Base-by-base conservation (phyloP, 2,329 filamentous ascomycete species). In the Epichloe coenophiala region DNA sequence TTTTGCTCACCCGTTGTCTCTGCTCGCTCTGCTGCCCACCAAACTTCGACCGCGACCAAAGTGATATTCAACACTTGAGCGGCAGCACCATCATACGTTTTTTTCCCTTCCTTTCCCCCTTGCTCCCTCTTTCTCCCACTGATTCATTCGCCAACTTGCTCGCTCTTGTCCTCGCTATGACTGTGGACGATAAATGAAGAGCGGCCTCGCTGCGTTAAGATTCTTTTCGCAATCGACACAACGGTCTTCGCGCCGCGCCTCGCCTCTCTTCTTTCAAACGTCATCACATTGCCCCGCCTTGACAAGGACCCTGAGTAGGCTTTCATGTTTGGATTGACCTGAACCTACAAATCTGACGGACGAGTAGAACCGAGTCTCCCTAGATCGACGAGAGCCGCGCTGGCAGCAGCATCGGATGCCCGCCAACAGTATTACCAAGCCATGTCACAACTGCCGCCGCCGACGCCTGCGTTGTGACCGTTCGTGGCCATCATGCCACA, bases 381-480 rank as follows among this genome's bases (percentile, higher is more conserved):
- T 23, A 45, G 8, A 21, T 21, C 15, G 19, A n/a, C 48, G 12
- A 23, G 37, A 36, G 12, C 12, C 49, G 23, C 35, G 17, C 19
- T 31, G 31, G 33, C 40, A 21, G 35, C 35, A 47, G 47, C 50
- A 53, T 50, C 57, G 59, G 43, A 61, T 58, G 62, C 62, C 61
- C 58, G 64, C 56, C 61, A 61, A 62, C 59, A 65, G 58, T 60
- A 61, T 62, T 57, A 61, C 58, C 59, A 74, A 71, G 58, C 59
- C 74, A 53, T 83, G 79, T 63, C 77, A 82, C 64, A 81, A 80
- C 65, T 83, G 79, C 64, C 77, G 78, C 53, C 74, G 73, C 51
- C 73, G 73, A 59, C 74, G 80, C 56, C 72, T 78, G 61, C 76
- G 78, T 59, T 83, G 80, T 63, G 80, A 83, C 63, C 71, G 75